Evolutionary conservation across 148 eudicot genomes (phyloP), one percentile per base, ranked within the genome.

Genomic region (Polygonum maritimum): DNA sequence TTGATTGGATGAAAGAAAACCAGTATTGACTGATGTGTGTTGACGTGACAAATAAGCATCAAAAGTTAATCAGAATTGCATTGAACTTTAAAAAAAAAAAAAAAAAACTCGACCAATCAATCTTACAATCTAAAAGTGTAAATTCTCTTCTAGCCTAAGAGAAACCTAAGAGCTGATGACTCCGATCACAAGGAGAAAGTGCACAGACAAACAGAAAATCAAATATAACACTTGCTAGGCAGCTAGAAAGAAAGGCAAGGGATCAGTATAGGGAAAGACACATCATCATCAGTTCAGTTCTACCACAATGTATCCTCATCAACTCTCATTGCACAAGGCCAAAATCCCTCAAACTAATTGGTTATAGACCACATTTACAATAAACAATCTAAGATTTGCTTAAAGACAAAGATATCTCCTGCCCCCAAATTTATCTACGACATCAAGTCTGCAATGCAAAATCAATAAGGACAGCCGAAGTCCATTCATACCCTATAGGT

Each of bases 1-100:
- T 94, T 94, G 86, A 94, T 88, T 65, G 98, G 98, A 76, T 87
- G 84, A 87, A 94, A 88, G 89, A 94, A 94, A 40, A 94, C 97
- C 74, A 94, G 92, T 86, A 94, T 89, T 38, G 96, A 91, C 96
- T 88, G 93, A 78, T 79, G 81, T 69, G 75, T 2, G 76, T 78
- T 63, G 48, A 63, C 18, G 45, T 74, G 13, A 82, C 35, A 77
- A n/a, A 18, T 40, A 33, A 31, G 16, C 38, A 33, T 38, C 19
- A 35, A 67, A 35, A 36, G 21, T 67, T 35, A 35, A 13, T 67
- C 49, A n/a, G 60, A 54, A 54, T n/a, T 19, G 60, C 1, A 19
- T n/a, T 54, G 60, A 54, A 12, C 49, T 48, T n/a, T n/a, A n/a
- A n/a, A n/a, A n/a, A 48, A 48, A 48, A 48, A 15, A 48, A 48